Percentiles rank a stretch among this genome's conserved stretches.
Evolutionary conservation across 2,329 filamentous ascomycete species (phyloP).

Genomic region (Diaporthe sp.): DNA sequence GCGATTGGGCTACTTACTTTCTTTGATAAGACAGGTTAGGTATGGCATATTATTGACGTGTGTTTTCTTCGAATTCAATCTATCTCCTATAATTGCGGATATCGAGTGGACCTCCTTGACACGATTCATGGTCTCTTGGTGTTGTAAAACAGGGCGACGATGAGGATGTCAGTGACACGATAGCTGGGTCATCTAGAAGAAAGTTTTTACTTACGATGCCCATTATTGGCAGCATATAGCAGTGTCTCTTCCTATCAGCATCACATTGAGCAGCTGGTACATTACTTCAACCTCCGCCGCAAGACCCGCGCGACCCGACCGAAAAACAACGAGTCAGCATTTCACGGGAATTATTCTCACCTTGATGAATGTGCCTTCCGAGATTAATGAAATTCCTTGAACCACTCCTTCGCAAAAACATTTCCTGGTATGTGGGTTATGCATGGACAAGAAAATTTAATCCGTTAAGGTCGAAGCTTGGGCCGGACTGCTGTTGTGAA

Average conservation of each 20-base stretch:
- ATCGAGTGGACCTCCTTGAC: neutral
- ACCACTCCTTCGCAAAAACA: no score
- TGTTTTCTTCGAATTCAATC: conserved; percentile 15
- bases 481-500: neutral
- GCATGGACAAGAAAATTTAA: neutral
- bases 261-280: neutral
- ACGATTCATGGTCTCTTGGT: neutral
- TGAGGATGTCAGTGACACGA: neutral
- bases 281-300: neutral
- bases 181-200: neutral
- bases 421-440: neutral
- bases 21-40: conserved; percentile 36
- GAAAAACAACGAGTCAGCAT: neutral
- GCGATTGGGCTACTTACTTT: neutral
- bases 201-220: neutral
- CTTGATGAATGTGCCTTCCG: neutral
- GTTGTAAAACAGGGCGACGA: neutral
- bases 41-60: conserved; percentile 29
- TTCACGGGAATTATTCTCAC: neutral
- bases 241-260: neutral
- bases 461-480: neutral
- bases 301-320: no score
- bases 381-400: no score
- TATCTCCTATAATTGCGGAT: conserved; percentile 14
- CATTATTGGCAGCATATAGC: neutral